These are phyloP conservation scores for Dacryopinax primogenitus DNA, from an alignment of 768 basidiomycete species.

Conservation along the genomic window DNA sequence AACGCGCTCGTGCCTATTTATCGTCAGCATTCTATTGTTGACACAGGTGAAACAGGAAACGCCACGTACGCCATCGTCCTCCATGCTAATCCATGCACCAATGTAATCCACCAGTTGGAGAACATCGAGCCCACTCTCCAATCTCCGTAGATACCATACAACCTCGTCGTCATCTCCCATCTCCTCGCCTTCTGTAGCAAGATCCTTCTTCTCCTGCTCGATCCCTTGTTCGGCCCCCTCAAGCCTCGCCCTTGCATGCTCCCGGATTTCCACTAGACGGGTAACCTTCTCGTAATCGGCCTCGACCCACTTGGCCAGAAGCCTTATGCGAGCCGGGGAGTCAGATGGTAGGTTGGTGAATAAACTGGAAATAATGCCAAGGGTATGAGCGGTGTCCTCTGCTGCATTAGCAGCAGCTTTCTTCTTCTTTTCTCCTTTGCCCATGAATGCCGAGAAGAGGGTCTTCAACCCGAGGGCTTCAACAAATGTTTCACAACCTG, in stretches of 20 bases:
- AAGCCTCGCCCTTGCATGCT: conserved; percentile 50
- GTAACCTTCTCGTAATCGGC: conserved; percentile 87
- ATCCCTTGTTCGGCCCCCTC: conserved; percentile 53
- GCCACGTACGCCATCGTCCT: conserved; percentile 82
- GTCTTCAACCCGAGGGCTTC: conserved; percentile 80
- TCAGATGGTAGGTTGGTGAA: conserved; percentile 80
- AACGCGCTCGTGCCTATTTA: conserved; percentile 61
- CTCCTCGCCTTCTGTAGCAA: conserved; percentile 44
- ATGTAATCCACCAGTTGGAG: conserved; percentile 90
- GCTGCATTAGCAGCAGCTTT: conserved; percentile 45
- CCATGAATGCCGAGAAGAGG: conserved; percentile 85
- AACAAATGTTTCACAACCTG: conserved; percentile 71
- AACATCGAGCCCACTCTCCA: conserved; percentile 79
- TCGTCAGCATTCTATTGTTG: conserved; percentile 10
- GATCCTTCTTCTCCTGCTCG: conserved; percentile 49
- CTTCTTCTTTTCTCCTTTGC: conserved; percentile 64
- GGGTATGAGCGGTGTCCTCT: conserved; percentile 76
- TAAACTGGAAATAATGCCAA: conserved; percentile 79
- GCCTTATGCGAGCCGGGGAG: conserved; percentile 60
- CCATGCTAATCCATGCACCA: conserved; percentile 90
- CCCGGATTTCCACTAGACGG: conserved; percentile 77
- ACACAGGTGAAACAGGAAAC: not conserved
- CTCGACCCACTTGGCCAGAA: conserved; percentile 91
- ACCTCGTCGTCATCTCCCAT: conserved; percentile 53
- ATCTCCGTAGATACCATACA: conserved; percentile 66